phyloP scores from a whole-genome alignment of 2,329 filamentous ascomycete species.

The Coniochaeta sp. region DNA sequence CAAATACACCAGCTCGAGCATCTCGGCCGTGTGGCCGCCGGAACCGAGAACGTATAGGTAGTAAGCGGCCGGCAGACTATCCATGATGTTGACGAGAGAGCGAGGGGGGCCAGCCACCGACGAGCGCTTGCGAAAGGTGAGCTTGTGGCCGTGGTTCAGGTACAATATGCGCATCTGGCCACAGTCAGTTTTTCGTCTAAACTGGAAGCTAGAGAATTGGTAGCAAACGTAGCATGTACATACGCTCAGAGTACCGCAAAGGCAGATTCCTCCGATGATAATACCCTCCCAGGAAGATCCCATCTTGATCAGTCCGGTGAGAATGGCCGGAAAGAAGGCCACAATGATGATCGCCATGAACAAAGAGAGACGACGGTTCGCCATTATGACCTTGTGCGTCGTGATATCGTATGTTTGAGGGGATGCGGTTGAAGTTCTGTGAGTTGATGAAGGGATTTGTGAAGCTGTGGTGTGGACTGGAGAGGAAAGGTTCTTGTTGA shows the following conservation, averaged over 20 bases:
- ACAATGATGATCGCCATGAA: not conserved
- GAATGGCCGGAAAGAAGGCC: not conserved
- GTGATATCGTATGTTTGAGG: not conserved
- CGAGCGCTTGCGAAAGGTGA: not conserved
- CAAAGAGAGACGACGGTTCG: not conserved
- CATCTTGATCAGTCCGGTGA: not conserved
- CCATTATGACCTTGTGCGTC: not conserved
- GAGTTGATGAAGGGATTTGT: not conserved
- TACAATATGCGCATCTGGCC: not conserved
- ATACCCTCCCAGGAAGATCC: not conserved
- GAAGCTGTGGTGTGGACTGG: not conserved
- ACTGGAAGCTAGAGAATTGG: not conserved
- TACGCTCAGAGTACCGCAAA: not conserved
- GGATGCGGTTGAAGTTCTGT: not conserved
- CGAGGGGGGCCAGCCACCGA: not conserved
- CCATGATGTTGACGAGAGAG: not conserved
- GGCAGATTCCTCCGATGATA: not conserved
- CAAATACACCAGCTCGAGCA: constrained; percentile 72
- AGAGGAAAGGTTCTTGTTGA: not conserved
- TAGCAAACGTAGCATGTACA: not conserved
- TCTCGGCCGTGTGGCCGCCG: constrained; percentile 91
- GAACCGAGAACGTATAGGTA: constrained; percentile 81
- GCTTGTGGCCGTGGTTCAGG: not conserved
- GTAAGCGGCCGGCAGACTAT: constrained; percentile 33
- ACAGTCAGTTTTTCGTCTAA: not conserved